Percentiles rank a stretch among this genome's conserved stretches.
Evolutionary conservation across 2,329 filamentous ascomycete species (phyloP).

Genomic region (Aspergillus proliferans): DNA sequence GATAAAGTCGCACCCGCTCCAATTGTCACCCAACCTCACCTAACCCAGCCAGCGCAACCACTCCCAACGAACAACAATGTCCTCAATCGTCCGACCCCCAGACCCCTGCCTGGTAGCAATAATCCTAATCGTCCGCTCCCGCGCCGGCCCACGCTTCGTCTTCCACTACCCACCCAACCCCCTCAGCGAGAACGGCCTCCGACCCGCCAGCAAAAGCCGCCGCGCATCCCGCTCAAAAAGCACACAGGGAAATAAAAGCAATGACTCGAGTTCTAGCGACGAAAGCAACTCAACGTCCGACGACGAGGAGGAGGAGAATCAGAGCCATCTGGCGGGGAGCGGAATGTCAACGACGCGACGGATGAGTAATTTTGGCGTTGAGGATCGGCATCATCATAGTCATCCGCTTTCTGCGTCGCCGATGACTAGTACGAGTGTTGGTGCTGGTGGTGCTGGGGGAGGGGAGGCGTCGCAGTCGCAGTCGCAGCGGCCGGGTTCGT

Average conservation of each 20-base stretch:
- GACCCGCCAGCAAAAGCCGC: constrained; percentile 27
- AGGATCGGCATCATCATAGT: constrained; percentile 16
- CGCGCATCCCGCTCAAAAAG: constrained; percentile 28
- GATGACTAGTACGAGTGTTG: background rate
- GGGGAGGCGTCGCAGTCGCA: constrained; percentile 21
- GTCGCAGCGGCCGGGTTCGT: constrained; percentile 27
- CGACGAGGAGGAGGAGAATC: constrained; percentile 33
- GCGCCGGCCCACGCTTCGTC: constrained; percentile 73
- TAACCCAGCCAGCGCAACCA: constrained; percentile 9
- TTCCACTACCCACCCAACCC: constrained; percentile 74
- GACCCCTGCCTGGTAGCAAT: constrained; percentile 61
- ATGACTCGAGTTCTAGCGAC: constrained; percentile 35
- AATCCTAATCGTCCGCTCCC: constrained; percentile 67
- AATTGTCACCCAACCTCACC: constrained; percentile 13
- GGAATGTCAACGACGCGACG: constrained; percentile 19
- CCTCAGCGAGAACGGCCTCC: constrained; percentile 33
- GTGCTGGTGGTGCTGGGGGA: constrained; percentile 1
- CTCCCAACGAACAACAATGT: constrained; percentile 28
- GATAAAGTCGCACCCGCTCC: background rate
- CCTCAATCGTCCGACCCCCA: constrained; percentile 42
- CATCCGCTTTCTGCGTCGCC: constrained; percentile 20
- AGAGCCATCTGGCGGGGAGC: constrained; percentile 17
- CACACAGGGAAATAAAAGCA: constrained; percentile 23
- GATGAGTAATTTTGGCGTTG: constrained; percentile 29
- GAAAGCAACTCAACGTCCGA: constrained; percentile 34